Base-by-base conservation (phyloP, 768 basidiomycete genomes). In the Russula brevipes region DNA sequence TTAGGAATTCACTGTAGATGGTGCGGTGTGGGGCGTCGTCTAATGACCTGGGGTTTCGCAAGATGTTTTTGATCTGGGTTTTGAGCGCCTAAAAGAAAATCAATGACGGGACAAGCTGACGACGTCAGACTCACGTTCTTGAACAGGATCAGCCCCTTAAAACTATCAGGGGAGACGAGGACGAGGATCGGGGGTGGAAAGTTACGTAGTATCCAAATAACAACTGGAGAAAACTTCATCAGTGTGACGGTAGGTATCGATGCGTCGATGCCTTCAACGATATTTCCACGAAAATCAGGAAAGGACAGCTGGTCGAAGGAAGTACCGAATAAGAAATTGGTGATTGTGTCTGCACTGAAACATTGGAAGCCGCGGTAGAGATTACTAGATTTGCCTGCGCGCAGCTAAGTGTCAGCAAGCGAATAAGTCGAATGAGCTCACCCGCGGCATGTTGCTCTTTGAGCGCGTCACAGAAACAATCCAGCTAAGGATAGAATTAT, bases 281-380 rank as follows among this genome's bases (percentile, higher is more conserved):
- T 59, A 5, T 75, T 74, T n/a, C 74, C 69, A 12, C 66, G 67
- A 61, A 81, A 80, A 11, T 70, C 70, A 4, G 70, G 71, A 39
- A 63, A 66, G 19, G 74, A 70, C 14, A 79, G 69, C 6, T 73
- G 69, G 51, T 76, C 69, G 36, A 72, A 61, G 19, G 70, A 74
- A 31, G 71, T 66, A 9, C 73, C 73, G 56, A 80, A 80, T 66
- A 76, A 77, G 64, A 79, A 78, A 11, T 74, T 71, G 12, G 77
- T 73, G 55, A 81, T 78, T 53, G 79, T 75, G 63, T 80, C 80
- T 63, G 79, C 67, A 9, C 78, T 74, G 14, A 74, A 70, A 39
- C 77, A 76, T 39, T 78, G 73, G 56, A 77, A 80, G 7, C 77
- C 79, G 41, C 74, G 68, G 68, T 74, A 76, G 67, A 80, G 70